Percentiles rank a stretch among this genome's conserved stretches.
These are phyloP conservation scores for Trypanosoma cruzi DNA, from an alignment of 208 protist genomes.

Conservation along the genomic window DNA sequence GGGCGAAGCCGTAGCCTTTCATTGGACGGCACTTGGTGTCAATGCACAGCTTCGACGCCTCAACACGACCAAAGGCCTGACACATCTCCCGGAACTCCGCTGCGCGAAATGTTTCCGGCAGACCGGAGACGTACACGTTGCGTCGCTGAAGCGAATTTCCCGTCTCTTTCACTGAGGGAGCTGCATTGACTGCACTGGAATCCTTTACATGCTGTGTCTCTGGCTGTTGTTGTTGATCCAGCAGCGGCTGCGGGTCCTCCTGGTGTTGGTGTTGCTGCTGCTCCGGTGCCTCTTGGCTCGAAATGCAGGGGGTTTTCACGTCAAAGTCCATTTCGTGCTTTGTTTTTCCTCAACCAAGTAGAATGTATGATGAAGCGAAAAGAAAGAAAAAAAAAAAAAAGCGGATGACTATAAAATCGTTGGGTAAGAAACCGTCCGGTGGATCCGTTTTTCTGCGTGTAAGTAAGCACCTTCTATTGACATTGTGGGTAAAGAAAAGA, in stretches of 20 bases:
- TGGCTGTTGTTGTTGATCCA: too few species aligned
- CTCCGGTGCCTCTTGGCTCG: neutral
- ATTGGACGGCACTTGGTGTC: conserved; percentile 52
- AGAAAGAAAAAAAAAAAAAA: conserved; percentile 28
- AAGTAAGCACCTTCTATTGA: neutral
- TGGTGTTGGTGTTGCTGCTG: neutral
- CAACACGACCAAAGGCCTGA: conserved; percentile 59
- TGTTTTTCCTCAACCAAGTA: neutral
- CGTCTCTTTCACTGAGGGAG: neutral
- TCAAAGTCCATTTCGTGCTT: conserved; percentile 6
- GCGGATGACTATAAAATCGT: neutral
- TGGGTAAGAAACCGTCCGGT: too few species aligned
- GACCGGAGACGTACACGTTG: conserved; percentile 79
- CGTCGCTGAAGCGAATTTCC: conserved; percentile 51
- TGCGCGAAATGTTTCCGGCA: conserved; percentile 45
- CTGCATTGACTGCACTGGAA: neutral
- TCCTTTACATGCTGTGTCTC: too few species aligned
- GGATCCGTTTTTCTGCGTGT: neutral
- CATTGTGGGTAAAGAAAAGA: neutral
- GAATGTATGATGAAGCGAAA: neutral
- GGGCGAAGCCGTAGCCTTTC: conserved; percentile 74
- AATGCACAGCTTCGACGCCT: conserved; percentile 67
- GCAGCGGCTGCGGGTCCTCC: neutral
- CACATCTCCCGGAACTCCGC: conserved; percentile 64
- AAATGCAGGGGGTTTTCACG: neutral